A percentile compares a stretch with the other conserved stretches of the same genome.
Evolutionary conservation across 108 stramenopile genomes (phyloP).

Genomic region (Cyclotella choctawhatcheeana): DNA sequence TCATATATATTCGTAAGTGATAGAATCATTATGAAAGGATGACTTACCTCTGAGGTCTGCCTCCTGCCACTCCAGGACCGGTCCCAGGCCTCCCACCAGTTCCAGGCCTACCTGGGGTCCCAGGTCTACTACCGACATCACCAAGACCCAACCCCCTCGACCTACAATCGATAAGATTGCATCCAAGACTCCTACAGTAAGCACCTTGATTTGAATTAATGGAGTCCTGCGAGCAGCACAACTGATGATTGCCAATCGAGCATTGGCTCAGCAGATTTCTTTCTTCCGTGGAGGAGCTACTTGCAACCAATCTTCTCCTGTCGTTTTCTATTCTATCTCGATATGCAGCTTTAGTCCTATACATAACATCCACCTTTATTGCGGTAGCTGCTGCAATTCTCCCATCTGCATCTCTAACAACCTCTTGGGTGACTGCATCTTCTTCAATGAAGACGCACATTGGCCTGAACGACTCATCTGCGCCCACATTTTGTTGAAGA

Average conservation of each 20-base stretch:
- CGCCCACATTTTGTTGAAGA: slow-evolving; percentile 16
- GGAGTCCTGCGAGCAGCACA: slow-evolving; percentile 16
- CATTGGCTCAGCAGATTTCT: slow-evolving; percentile 1
- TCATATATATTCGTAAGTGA: not conserved
- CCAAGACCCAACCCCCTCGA: not conserved
- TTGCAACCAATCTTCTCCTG: not conserved
- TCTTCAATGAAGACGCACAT: slow-evolving; percentile 16
- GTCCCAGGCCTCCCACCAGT: not conserved
- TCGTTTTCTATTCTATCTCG: not conserved
- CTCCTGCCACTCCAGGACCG: not conserved
- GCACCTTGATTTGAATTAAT: slow-evolving; percentile 16
- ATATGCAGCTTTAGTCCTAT: slow-evolving; percentile 8
- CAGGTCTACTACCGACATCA: not conserved
- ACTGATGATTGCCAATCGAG: slow-evolving; percentile 17
- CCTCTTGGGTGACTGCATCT: not conserved
- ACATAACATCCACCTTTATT: slow-evolving; percentile 3
- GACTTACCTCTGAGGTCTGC: slow-evolving; percentile 5
- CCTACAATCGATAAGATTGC: not conserved
- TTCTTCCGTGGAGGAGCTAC: not conserved
- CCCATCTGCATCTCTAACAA: slow-evolving; percentile 13
- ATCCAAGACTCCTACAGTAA: slow-evolving; percentile 13
- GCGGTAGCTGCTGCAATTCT: slow-evolving; percentile 7
- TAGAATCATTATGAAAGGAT: not conserved
- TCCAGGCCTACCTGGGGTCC: no score
- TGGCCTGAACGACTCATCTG: slow-evolving; percentile 15